Base-by-base conservation (phyloP, 768 basidiomycete species). In the Lyophyllum semitale region DNA sequence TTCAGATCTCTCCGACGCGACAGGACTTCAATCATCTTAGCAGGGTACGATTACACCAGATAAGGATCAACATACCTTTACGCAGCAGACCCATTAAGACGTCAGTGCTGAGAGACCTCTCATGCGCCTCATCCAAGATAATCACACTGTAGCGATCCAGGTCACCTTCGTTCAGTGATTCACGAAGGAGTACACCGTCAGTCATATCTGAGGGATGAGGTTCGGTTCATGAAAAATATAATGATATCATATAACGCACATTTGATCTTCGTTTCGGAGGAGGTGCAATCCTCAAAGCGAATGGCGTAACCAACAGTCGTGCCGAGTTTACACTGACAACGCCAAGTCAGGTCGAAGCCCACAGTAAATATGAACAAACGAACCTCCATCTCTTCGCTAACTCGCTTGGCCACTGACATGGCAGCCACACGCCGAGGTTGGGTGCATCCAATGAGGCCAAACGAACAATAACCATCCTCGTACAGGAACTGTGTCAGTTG, bases 341-440 rank as follows among this genome's bases (percentile, higher is more conserved):
- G 9, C 5, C 25, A n/a, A 38, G 22, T 46, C 18, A 62, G 52
- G 17, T 44, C 17, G 33, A 43, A 48, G 23, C 41, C n/a, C 17
- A 3, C 12, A 27, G 26, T 8, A 17, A 7, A 46, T 22, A 48
- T 15, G 30, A 42, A 20, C 53, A 22, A 38, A 43, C 84, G 51
- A 43, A 92, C 92, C 84, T 97, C 93, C 90, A 99, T 98, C 74
- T 99, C 97, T 68, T 99, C 97, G 66, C 93, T 95, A 54, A 99
- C 97, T 71, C 97, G 95, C 76, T 99, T 98, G n/a, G 97, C 97
- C 7, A 98, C 97, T 9, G 93, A 95, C 97, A 99, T 98, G 15
- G 97, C 97, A 42, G 97, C 97, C 26, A 99, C 97, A 75, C 97
- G 95, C 63, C 97, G 84, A 46, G 97, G 97, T 68, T 99, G 97